Base-by-base conservation (phyloP, 345 rosid genomes). In the Arabidopsis arenosa region DNA sequence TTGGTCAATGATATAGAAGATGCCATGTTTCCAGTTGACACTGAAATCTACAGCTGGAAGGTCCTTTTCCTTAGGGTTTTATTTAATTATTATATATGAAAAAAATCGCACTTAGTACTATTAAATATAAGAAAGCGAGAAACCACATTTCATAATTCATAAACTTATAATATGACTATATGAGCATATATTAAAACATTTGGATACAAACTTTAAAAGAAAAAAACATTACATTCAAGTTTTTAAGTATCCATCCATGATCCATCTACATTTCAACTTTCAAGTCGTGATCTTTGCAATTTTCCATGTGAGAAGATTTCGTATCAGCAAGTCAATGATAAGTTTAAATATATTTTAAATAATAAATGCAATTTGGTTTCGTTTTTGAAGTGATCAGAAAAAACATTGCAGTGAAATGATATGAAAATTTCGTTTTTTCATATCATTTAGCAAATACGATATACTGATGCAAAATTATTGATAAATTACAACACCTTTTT, bases 1-100 rank as follows among this genome's bases (percentile, higher is more conserved):
- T 78, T 78, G 74, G 78, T 78, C 81, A 78, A 78, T 63, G 74
- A 60, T 58, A 58, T 72, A 78, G 81, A 78, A 72, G 81, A 73
- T 73, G 81, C 78, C 78, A 66, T 78, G 74, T 78, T 67, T 78
- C 54, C 15, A 44, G 80, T 78, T 78, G 78, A 78, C 78, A 52
- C 70, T 30, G 18, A 73, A 73, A 73, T 67, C 74, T 45, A 73
- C 78, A 78, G 81, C 81, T 78, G 81, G 74, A 67, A 44, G 52
- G 81, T 73, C 74, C 44, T 45, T 78, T 73, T 78, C 78, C 10
- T 60, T 73, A 11, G 58, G 68, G 59, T 60, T 78, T 60, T 36
- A 51, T 35, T 72, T 72, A 35, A 21, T 51, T 66, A 13, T 49
- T 49, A 2, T 21, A 41, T 62, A 44, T 35, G 44, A 28, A 55